Evolutionary conservation across 2,329 filamentous ascomycete species (phyloP), one percentile per base, ranked within the genome.

Genomic region (Thielaviopsis populi): DNA sequence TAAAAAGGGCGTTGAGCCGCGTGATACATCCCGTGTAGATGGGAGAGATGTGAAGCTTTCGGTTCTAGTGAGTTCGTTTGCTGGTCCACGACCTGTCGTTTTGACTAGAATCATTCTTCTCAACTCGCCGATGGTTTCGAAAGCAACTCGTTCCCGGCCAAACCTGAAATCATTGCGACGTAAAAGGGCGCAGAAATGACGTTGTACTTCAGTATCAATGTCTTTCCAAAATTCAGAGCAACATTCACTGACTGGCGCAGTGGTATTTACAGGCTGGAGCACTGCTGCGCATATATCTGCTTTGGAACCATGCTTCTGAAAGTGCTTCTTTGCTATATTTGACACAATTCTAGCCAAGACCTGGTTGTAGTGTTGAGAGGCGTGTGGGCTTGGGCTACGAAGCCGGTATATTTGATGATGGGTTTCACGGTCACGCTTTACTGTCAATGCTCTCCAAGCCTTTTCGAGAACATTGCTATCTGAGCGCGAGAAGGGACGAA

Each of bases 391-490:
- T 15, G 50, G 65, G 30, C 43, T 64, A 10, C 50, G 24, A 17
- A 64, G 33, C 10, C 63, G 58, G 48, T 66, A 69, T 19, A 68
- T 73, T 59, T 74, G 73, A 15, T 71, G 69, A 67, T 85, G 82
- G 40, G 78, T 76, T 67, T 75, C 71, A 66, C 75, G 71, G 72
- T 80, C 76, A 67, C 77, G 72, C 65, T 78, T 72, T 40, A 78
- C 77, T 24, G 76, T 74, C 17, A 94, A 77, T 17, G 78, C 75
- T 53, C 85, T 74, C 89, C 91, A 96, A 42, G 89, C 83, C 67
- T 84, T 82, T 71, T 95, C 89, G 13, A 96, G 77, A 1, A 86
- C 84, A 68, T 85, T 83, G 68, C 92, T 95, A 74, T 96, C 91
- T 65, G 83, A 84, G 3, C 79, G 79, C 0, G 88, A 87, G 73